Conservation (phyloP, 1,139 yeast genomes). For the Candida tropicalis region DNA sequence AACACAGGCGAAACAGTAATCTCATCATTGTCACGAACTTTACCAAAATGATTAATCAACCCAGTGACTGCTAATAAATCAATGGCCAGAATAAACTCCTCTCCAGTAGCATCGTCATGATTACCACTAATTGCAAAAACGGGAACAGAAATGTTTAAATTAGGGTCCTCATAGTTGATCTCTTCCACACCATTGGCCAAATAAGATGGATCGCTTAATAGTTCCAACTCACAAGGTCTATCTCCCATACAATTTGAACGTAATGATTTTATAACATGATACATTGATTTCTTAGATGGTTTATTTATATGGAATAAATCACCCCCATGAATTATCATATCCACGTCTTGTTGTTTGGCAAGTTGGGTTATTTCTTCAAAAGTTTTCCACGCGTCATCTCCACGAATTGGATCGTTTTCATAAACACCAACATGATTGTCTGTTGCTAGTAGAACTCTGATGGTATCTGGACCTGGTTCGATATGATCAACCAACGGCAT, state of each 20-base stretch:
- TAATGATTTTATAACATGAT: slow-evolving; percentile 76
- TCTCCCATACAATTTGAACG: slow-evolving; percentile 81
- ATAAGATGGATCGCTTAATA: slow-evolving; percentile 75
- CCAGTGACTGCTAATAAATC: slow-evolving; percentile 85
- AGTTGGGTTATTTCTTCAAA: slow-evolving; percentile 79
- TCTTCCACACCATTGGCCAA: slow-evolving; percentile 62
- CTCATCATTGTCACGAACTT: slow-evolving; percentile 73
- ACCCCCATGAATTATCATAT: slow-evolving; percentile 90
- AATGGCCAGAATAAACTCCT: slow-evolving; percentile 81
- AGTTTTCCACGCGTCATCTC: slow-evolving; percentile 87
- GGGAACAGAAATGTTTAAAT: slow-evolving; percentile 87
- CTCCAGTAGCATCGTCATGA: slow-evolving; percentile 97
- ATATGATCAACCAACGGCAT: slow-evolving; percentile 45
- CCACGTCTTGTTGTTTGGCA: slow-evolving; percentile 77
- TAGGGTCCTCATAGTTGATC: slow-evolving; percentile 89
- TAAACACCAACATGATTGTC: slow-evolving; percentile 96
- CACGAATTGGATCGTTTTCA: slow-evolving; percentile 87
- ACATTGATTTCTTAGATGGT: slow-evolving; percentile 85
- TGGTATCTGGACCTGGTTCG: slow-evolving; percentile 59
- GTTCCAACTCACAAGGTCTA: slow-evolving; percentile 82
- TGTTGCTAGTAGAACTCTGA: slow-evolving; percentile 80
- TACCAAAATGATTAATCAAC: slow-evolving; percentile 85
- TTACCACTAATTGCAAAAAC: slow-evolving; percentile 94
- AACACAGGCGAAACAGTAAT: slow-evolving; percentile 78
- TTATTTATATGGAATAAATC: slow-evolving; percentile 90